Evolutionary conservation across 2,329 filamentous ascomycete species (phyloP), one percentile per base, ranked within the genome.

Genomic region (Pseudopithomyces chartarum): DNA sequence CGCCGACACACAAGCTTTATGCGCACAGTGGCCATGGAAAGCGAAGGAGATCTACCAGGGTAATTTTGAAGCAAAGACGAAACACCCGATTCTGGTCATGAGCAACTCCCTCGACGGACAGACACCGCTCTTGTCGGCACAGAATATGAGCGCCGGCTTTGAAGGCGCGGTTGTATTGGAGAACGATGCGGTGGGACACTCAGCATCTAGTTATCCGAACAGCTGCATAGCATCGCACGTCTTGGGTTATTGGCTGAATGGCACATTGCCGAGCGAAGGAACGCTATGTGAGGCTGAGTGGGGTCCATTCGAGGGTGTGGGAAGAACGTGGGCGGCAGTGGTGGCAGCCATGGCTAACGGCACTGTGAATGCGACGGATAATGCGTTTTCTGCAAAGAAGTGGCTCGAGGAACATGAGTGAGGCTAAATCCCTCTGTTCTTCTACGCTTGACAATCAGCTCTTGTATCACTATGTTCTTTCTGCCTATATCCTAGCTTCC

Each of bases 121-220:
- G 6, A 61, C 61, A 7, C 61, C 61, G 22, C 17, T 63, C 2
- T 20, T 26, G 1, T 36, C 34, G n/a, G 61, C 59, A 23, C 8
- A 45, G 5, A 59, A 59, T 33, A 22, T 56, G 23, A 53, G 42
- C 45, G 45, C 34, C 0, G 44, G 48, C 4, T 54, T 63, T n/a
- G 56, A 61, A 22, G 56, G 55, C 10, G 55, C 49, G 38, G 54
- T 57, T 6, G 34, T 63, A 38, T 29, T 63, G 10, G 29, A 59
- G 32, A 45, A 63, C 33, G 53, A 63, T 57, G 59, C 59, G 2
- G 33, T 56, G 33, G 59, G 59, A 43, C 55, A 58, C 40, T 8
- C n/a, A 13, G 29, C 39, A 13, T 17, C 45, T 10, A 33, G 32
- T 20, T 20, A 34, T 26, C 55, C 52, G 8, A 19, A 15, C 11